Evolutionary conservation across 805 yeast species (phyloP).

Genomic region (Starmerella apicola): DNA sequence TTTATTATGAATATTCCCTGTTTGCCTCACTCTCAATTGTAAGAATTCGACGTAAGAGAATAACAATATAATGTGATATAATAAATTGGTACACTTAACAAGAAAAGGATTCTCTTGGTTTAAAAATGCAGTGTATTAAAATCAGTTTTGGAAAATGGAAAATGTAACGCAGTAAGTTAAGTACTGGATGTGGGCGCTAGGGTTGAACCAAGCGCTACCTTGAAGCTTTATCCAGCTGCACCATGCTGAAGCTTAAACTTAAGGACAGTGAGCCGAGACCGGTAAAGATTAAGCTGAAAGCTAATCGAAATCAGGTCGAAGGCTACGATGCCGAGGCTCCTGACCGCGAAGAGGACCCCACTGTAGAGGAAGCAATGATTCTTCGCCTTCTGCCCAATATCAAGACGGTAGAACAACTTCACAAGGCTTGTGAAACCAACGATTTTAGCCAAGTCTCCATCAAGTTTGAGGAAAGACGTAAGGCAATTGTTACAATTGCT

Average conservation of each 20-base stretch:
- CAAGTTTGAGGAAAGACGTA: conserved; percentile 70
- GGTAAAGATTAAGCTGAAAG: conserved; percentile 43
- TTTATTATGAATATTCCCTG: too few relatives aligned
- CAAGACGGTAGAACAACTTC: conserved; percentile 52
- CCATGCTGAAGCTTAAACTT: conserved; percentile 24
- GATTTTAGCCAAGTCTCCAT: conserved; percentile 61
- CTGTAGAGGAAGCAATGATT: conserved; percentile 74
- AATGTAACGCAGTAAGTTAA: too few relatives aligned
- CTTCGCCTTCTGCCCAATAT: conserved; percentile 56
- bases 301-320: conserved; percentile 71
- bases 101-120: too few relatives aligned
- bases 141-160: too few relatives aligned
- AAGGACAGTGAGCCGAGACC: conserved; percentile 14
- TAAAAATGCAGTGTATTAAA: too few relatives aligned
- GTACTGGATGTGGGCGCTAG: too few relatives aligned
- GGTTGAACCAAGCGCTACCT: too few relatives aligned
- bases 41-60: too few relatives aligned
- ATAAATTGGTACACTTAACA: too few relatives aligned
- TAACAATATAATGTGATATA: too few relatives aligned
- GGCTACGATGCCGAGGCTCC: conserved; percentile 97
- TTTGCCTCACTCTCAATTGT: too few relatives aligned
- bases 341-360: conserved; percentile 88
- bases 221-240: too few relatives aligned
- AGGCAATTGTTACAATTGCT: conserved; percentile 66
- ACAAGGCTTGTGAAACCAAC: conserved; percentile 53